phyloP scores from a whole-genome alignment of 2,329 filamentous ascomycete species.

The Aspergillus uvarum region DNA sequence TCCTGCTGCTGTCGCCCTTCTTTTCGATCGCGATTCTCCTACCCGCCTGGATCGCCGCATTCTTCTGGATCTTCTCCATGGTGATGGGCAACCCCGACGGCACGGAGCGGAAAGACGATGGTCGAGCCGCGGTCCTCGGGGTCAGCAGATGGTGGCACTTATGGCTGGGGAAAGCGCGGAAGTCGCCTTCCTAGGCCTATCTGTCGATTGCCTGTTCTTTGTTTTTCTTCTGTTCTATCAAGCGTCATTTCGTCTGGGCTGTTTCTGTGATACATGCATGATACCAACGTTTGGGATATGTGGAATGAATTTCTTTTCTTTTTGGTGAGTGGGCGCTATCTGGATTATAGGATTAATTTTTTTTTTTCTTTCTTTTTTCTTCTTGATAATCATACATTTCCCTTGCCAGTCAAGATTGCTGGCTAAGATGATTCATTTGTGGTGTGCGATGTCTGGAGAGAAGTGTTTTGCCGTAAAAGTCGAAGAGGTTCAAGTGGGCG shows the following conservation, averaged over 20 bases:
- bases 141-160: constrained; percentile 61
- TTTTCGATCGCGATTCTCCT: constrained; percentile 57
- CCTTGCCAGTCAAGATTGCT: constrained; percentile 9
- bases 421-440: constrained; percentile 9
- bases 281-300: constrained; percentile 29
- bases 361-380: constrained; percentile 10
- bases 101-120: constrained; percentile 60
- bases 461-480: neutral
- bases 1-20: constrained; percentile 57
- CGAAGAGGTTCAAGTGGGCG: neutral
- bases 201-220: neutral
- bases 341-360: constrained; percentile 4
- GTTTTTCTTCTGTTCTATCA: constrained; percentile 5
- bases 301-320: constrained; percentile 20
- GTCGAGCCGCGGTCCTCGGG: constrained; percentile 58
- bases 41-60: constrained; percentile 59
- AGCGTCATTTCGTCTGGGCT: constrained; percentile 13
- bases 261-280: constrained; percentile 23
- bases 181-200: constrained; percentile 15
- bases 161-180: constrained; percentile 49
- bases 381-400: constrained; percentile 1
- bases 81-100: constrained; percentile 63
- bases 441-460: too few relatives aligned
- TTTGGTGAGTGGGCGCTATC: neutral
- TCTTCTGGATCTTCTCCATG: constrained; percentile 62